Base-by-base conservation (phyloP, 106 monocot genomes). In the Xerophyta viscosa region DNA sequence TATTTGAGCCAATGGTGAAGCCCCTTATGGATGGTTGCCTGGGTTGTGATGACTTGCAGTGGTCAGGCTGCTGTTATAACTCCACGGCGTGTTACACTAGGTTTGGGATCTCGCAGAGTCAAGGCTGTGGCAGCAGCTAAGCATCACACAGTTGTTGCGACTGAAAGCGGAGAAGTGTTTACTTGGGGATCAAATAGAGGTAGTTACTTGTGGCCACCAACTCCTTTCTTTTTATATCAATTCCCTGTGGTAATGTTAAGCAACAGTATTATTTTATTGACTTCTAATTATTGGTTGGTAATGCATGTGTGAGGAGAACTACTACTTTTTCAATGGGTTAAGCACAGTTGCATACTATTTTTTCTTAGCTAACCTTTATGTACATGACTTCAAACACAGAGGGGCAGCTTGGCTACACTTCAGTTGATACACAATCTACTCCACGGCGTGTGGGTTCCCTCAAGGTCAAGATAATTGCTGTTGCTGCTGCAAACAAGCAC, bases 141-240 rank as follows among this genome's bases (percentile, higher is more conserved):
- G 46, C 98, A 99, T 77, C 98, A 99, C 60, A 99, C 86, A 29
- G 63, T 99, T 47, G 75, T 99, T 75, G 86, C 98, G 60, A 90
- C 80, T 19, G 89, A 99, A 46, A 69, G 60, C 56, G 90, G 98
- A 47, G 90, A 90, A 21, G 90, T 99, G 54, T 99, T 82, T 60
- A 86, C 86, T 20, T 99, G 98, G 98, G 98, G 98, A 51, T 99
- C 80, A 73, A 99, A 99, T 68, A 82, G 86, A 90, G 90, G 98
- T 98, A 66, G 37, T 44, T 44, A 44, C 3, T 2, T 39, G 39
- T 2, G 15, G 6, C 39, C 39, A 10, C 10, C 10, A 8, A 10
- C 6, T 39, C n/a, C n/a, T n/a, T n/a, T n/a, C n/a, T 39, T 2
- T 39, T 39, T 39, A 39, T 39, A 12, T 39, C 39, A 39, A 15